A percentile compares a stretch with the other conserved stretches of the same genome.
These are phyloP conservation scores for Polytolypa hystricis DNA, from an alignment of 2,329 filamentous ascomycete species.

Conservation along the genomic window DNA sequence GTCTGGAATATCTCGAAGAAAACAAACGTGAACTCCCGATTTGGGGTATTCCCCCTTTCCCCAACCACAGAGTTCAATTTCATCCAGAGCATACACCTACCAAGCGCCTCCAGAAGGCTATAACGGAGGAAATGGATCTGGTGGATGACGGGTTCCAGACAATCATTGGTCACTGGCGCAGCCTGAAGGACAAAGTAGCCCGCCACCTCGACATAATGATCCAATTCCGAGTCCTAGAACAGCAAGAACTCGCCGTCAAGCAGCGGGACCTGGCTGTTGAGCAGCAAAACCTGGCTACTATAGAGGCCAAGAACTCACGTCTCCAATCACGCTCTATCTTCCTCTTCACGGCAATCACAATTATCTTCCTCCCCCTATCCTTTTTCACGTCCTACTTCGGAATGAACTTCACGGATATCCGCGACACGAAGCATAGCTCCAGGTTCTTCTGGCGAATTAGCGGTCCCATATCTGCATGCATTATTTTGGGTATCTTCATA, in stretches of 20 bases:
- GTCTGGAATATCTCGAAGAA: neutral
- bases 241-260: neutral
- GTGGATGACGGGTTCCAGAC: neutral
- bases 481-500: too few species aligned
- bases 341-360: conserved; percentile 11
- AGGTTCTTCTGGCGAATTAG: conserved; percentile 12
- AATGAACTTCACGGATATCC: conserved; percentile 14
- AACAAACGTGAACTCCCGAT: neutral
- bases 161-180: neutral
- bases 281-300: too few species aligned
- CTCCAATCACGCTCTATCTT: conserved; percentile 1
- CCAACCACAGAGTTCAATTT: neutral
- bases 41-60: neutral
- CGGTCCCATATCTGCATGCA: conserved; percentile 1
- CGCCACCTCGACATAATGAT: neutral
- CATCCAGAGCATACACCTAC: neutral
- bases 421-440: conserved; percentile 8
- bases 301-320: neutral
- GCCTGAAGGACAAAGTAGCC: neutral
- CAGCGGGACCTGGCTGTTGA: neutral
- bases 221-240: neutral
- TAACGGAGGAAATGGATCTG: neutral
- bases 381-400: conserved; percentile 11
- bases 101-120: neutral
- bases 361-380: conserved; percentile 11